Percentiles rank a stretch among this genome's conserved stretches.
Conservation (phyloP, 805 yeast genomes). For the Hanseniaspora clermontiae region DNA sequence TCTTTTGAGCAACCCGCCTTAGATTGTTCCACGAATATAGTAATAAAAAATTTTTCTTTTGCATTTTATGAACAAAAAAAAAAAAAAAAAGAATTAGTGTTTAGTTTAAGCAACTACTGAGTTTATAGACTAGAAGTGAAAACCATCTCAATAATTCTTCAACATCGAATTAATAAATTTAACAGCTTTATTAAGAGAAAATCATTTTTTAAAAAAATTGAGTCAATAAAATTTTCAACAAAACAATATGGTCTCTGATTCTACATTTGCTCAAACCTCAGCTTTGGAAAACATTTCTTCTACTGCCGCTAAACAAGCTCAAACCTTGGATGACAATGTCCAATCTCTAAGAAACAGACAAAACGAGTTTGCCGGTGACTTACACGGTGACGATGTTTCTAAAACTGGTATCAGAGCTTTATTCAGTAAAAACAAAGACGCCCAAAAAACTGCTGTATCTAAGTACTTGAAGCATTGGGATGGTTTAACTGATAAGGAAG, state of each 20-base stretch:
- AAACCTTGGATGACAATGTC: neutral
- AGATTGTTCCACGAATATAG: too few species aligned
- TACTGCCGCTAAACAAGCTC: neutral
- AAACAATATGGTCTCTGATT: constrained; percentile 1
- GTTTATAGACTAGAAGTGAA: neutral
- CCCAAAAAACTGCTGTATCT: constrained; percentile 68
- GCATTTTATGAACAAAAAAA: too few species aligned
- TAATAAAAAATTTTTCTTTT: too few species aligned
- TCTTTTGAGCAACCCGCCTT: too few species aligned
- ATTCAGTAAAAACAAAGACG: constrained; percentile 61
- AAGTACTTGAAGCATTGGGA: constrained; percentile 98
- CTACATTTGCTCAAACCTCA: constrained; percentile 2
- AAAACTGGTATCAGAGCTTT: constrained; percentile 67
- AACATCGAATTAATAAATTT: constrained; percentile 1
- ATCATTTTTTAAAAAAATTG: neutral
- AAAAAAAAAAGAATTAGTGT: too few species aligned
- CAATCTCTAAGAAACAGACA: constrained; percentile 28
- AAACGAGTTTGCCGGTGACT: constrained; percentile 60
- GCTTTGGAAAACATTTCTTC: constrained; percentile 9
- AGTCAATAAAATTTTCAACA: neutral
- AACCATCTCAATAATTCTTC: neutral
- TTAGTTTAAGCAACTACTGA: too few species aligned
- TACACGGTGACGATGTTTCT: constrained; percentile 67
- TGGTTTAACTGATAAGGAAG: constrained; percentile 62
- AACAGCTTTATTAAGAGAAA: neutral